Evolutionary conservation across 108 stramenopile species (phyloP), one percentile per base, ranked within the genome.

Genomic region (Pseudonitzschia multiseries): DNA sequence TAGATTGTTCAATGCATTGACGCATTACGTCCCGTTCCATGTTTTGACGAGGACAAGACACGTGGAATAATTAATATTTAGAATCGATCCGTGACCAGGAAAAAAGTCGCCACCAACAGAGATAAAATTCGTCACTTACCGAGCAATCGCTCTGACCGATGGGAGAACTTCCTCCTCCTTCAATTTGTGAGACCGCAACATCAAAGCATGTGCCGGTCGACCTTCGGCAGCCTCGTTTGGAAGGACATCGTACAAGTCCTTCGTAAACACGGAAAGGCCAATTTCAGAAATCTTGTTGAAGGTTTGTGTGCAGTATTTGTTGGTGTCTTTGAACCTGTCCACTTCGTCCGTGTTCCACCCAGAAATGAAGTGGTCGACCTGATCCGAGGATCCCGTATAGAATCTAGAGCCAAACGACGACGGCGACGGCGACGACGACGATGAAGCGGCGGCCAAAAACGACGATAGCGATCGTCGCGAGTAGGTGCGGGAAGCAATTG

Each of bases 181-280:
- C 9, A 90, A 74, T 74, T 90, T 90, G 81, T 91, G 90, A 27
- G 75, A 77, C 18, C 90, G 82, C 57, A 91, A 57, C 76, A 91
- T 77, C 31, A 91, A 69, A 20, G 87, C 86, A 71, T 91, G 85
- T 33, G 86, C 86, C 43, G 57, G 63, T 18, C 74, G 68, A 51
- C 82, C 87, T 42, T 75, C 65, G 29, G 82, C 83, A 0, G 70
- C 73, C 2, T 72, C 83, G 59, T 64, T 60, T 14, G 83, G 57
- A 8, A 29, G 28, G 22, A 84, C 76, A 42, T 82, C 79, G 75
- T 76, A 88, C 31, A 62, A 57, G 0, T 80, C 82, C 36, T 63
- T 61, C 24, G 76, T 73, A 66, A 82, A 84, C n/a, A 65, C 66
- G 18, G 63, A 68, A 1, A 87, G 65, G 28, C 81, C 81, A 53